Evolutionary conservation across 2,329 filamentous ascomycete species (phyloP).

Genomic region (Sporothrix dimorphospora): DNA sequence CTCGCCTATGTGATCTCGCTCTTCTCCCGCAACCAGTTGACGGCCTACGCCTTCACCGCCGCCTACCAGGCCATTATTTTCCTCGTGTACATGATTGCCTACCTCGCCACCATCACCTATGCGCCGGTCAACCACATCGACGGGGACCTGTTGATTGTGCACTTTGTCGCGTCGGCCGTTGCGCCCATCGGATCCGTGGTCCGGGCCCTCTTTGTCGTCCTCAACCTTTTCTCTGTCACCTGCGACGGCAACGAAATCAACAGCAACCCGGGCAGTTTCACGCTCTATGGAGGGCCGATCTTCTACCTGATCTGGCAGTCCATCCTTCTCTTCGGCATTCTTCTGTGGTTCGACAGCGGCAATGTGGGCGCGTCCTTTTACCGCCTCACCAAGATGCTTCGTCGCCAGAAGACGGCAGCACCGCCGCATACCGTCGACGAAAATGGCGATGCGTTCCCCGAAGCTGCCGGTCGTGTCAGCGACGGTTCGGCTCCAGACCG

Average conservation of each 20-base stretch:
- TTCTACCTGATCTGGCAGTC: conserved; percentile 79
- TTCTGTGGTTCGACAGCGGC: conserved; percentile 82
- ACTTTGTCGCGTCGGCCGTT: conserved; percentile 74
- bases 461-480: conserved; percentile 68
- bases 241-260: conserved; percentile 69
- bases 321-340: conserved; percentile 67
- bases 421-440: conserved; percentile 34
- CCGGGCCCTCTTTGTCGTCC: conserved; percentile 71
- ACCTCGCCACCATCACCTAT: conserved; percentile 74
- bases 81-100: conserved; percentile 71
- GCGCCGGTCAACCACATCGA: conserved; percentile 71
- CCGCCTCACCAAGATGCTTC: conserved; percentile 23
- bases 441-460: conserved; percentile 39
- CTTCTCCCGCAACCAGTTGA: conserved; percentile 76
- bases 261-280: conserved; percentile 69
- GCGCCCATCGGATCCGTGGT: conserved; percentile 78
- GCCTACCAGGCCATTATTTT: conserved; percentile 75
- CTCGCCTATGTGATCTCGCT: conserved; percentile 82
- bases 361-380: conserved; percentile 58
- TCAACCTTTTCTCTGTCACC: conserved; percentile 83
- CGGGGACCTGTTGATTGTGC: conserved; percentile 65
- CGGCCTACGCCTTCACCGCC: conserved; percentile 81
- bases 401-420: background rate
- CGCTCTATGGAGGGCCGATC: conserved; percentile 81
- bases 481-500: conserved; percentile 66